Evolutionary conservation across 768 basidiomycete species (phyloP), one percentile per base, ranked within the genome.

Genomic region (Psilocybe subaeruginosa): DNA sequence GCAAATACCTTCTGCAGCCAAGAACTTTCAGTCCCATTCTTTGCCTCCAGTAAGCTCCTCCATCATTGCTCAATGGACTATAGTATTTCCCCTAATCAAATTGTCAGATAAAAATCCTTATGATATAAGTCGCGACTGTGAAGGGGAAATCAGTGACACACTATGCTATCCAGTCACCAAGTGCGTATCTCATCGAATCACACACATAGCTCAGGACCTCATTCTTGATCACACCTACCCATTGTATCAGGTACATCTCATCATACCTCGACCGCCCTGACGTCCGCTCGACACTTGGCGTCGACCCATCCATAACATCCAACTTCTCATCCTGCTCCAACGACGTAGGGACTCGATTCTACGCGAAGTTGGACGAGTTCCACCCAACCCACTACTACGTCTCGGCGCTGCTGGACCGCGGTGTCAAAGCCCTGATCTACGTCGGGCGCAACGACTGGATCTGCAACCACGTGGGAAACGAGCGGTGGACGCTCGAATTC

Each of bases 391-490:
- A 83, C 66, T 69, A 84, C 72, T 85, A 90, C 72, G 79, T 91
- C 64, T 79, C 84, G 3, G 83, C 81, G 0, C 81, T 93, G 46
- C 84, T 93, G 16, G 91, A 93, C 58, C 84, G 89, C 16, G 87
- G 85, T 0, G 77, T 95, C 23, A 80, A 82, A 1, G 83, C 87
- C 16, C 80, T 94, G 39, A 83, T 89, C 48, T 91, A 91, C 64
- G 87, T 86, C 1, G 90, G 89, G 7, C 80, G 79, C 46, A 85
- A 88, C 60, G 89, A 90, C 62, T 90, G 85, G 85, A 86, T 86
- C 57, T 91, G 90, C 72, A 90, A 91, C 68, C 87, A 85, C 82
- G 74, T 90, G 14, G 88, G 87, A 3, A 92, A 92, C 69, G 83
- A 88, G 66, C 76, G 80, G 37, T 93, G 91, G 91, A 84, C 85